Base-by-base conservation (phyloP, 306 rosid genomes). In the Hippophae tibetana region DNA sequence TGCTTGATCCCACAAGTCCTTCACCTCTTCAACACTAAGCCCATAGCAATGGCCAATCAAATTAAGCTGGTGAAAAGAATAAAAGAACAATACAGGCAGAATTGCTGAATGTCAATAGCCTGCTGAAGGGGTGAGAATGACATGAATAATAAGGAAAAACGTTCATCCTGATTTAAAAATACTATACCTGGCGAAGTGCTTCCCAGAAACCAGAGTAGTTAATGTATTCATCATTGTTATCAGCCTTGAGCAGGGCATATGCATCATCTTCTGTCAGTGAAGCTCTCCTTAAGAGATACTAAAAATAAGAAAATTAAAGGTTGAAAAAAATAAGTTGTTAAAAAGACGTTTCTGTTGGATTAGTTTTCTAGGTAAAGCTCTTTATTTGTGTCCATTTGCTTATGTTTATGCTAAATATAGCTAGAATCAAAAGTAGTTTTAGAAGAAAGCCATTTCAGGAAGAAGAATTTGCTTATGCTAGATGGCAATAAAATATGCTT, bases 1-100 rank as follows among this genome's bases (percentile, higher is more conserved):
- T 14, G 80, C 93, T 74, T 80, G 87, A 59, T 65, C 60, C 95
- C 93, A 87, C 64, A 87, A 63, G 9, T 84, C 93, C 68, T 76
- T 84, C 50, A 80, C 67, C 76, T 84, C 95, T 56, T 82, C 83
- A 18, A 52, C 74, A 57, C 72, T 63, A 47, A 87, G 85, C 53
- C 93, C 95, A 74, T 82, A 56, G 64, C 78, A 48, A 74, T 81
- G 95, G 50, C 93, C 95, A 47, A 62, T 65, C 72, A 87, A 76
- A 72, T 71, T 82, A 56, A 87, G 85, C 93, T 87, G 38, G 38
- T 31, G 95, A 74, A 69, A 27, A 56, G 27, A 60, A 47, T 46
- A n/a, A 13, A 23, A 56, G 31, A 59, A 7, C 18, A 41, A 48
- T 26, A 27, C 40, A 47, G 7, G 48, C 8, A 62, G 11, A 13